Evolutionary conservation across 345 rosid species (phyloP), one percentile per base, ranked within the genome.

Genomic region (Pelargonium nanum): DNA sequence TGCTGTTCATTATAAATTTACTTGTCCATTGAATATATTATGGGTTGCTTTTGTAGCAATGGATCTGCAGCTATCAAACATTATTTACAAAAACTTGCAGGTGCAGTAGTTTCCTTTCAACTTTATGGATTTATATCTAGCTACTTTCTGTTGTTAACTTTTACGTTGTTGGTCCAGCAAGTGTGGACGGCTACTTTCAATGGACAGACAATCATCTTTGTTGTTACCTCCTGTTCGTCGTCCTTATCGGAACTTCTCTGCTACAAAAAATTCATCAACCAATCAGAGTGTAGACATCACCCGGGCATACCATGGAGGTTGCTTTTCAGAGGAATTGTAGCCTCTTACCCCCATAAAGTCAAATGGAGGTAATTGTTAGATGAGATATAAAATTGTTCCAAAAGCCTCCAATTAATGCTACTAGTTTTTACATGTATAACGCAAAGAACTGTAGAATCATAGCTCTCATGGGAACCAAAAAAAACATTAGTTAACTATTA

Each of bases 41-140:
- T 59, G 4, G 23, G 60, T 63, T 73, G 44, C 62, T 63, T 65
- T 65, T 72, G 50, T 55, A 85, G 99, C 83, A 60, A 75, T 93
- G 96, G 98, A 77, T 89, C 48, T 80, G 91, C 82, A 82, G 83
- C 78, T 87, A 87, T 69, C 88, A 85, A 65, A 81, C 85, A 57
- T 57, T 93, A 19, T 85, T 85, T 66, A 68, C 78, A 63, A 82
- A 85, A 79, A 75, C 73, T 34, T 89, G 94, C 96, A 78, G 85
- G 97, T 87, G 68, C 40, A 32, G 50, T 25, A 55, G 58, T 57
- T 40, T 24, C 66, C 66, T 63, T 23, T 28, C 40, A 53, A 8
- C 65, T 61, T 61, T 55, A 17, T 23, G 44, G 13, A 24, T 30
- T 58, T 19, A 22, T 9, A 10, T 22, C 21, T 25, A 55, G 12